Evolutionary conservation across 345 rosid species (phyloP).

Genomic region (Geranium rotundifolium): DNA sequence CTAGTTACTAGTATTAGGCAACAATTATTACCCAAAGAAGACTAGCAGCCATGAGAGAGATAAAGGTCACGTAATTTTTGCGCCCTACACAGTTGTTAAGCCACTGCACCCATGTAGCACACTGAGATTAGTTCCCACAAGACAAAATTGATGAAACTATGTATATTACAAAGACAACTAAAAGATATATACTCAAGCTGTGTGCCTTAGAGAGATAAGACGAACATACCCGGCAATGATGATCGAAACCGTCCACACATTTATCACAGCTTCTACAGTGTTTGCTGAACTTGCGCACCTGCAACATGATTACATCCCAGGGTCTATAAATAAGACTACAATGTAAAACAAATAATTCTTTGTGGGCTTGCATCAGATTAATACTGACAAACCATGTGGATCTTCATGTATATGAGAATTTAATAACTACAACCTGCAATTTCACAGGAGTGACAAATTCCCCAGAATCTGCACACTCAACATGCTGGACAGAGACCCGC

Average conservation of each 20-base stretch:
- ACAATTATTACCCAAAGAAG: conserved; percentile 70
- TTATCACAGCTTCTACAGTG: conserved; percentile 96
- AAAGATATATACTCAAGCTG: conserved; percentile 7
- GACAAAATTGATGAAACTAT: neutral
- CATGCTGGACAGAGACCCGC: too few species aligned
- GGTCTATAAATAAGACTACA: neutral
- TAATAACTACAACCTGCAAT: neutral
- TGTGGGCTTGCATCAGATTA: neutral
- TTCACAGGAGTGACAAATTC: too few species aligned
- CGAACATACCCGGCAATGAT: conserved; percentile 77
- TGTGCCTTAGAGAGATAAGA: conserved; percentile 1
- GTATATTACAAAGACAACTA: conserved; percentile 4
- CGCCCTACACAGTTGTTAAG: conserved; percentile 95
- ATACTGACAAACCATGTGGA: neutral
- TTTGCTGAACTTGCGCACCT: conserved; percentile 95
- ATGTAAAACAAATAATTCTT: neutral
- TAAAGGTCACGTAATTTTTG: conserved; percentile 78
- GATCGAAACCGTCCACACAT: conserved; percentile 97
- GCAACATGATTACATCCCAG: conserved; percentile 9
- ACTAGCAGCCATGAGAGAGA: conserved; percentile 80
- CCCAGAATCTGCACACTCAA: too few species aligned
- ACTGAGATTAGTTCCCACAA: conserved; percentile 12
- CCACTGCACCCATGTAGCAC: conserved; percentile 60
- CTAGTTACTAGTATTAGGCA: neutral
- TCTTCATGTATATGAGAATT: neutral